Evolutionary conservation across 2,329 filamentous ascomycete species (phyloP), one percentile per base, ranked within the genome.

Genomic region (Fusarium agapanthi): DNA sequence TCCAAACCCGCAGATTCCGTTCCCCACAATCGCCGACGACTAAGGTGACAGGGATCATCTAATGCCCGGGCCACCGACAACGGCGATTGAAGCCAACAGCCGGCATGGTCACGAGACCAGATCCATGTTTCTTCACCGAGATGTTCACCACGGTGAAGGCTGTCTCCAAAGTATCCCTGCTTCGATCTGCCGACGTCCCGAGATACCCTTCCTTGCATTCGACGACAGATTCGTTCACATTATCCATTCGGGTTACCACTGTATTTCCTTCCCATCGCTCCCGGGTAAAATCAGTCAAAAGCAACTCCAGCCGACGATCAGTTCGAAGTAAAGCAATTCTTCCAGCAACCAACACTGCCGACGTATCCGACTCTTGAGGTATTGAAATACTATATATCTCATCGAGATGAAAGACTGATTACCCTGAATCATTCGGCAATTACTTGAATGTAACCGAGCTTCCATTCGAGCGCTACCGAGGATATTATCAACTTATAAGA

Each of bases 381-480:
- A 24, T 43, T 63, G 45, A 54, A 20, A 22, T 44, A 28, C 18
- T 28, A 26, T 28, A 26, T 34, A 13, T 40, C 34, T 26, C 37
- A 44, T 58, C 15, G 34, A 54, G 35, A 55, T 35, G n/a, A 26
- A 59, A 20, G 12, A 22, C 32, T 30, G 44, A 22, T 34, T 43
- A 28, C n/a, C 35, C 20, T 41, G 37, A 35, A 54, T 41, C 24
- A 34, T 53, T 60, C 65, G 64, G 64, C 30, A 51, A 47, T 22
- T 24, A 24, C 14, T 28, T 43, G n/a, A 48, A 26, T n/a, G 38
- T 62, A 61, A 50, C 70, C 70, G 70, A 75, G 47, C 41, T 57
- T 75, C 73, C 69, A 69, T 72, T 65, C 30, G 44, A 66, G 62
- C 72, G 67, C 63, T 44, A 38, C 64, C 74, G 74, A 76, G 61